These are phyloP conservation scores for Mollisia scopiformis DNA, from an alignment of 2,329 filamentous ascomycete genomes.

Conservation along the genomic window DNA sequence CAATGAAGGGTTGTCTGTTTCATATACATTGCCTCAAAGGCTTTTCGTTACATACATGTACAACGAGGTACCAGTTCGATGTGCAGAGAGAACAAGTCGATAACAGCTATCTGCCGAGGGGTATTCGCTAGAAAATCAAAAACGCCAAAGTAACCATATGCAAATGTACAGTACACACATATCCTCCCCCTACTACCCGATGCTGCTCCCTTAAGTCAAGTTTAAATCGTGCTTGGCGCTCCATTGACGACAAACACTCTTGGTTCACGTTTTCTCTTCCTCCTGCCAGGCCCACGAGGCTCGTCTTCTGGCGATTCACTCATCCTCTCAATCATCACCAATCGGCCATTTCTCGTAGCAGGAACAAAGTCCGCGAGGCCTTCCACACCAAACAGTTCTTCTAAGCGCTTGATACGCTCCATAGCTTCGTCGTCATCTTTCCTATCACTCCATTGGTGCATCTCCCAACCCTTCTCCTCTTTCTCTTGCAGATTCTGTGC, in stretches of 20 bases:
- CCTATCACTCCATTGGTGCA: slow-evolving; percentile 24
- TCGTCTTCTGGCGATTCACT: slow-evolving; percentile 13
- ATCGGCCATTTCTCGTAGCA: slow-evolving; percentile 7
- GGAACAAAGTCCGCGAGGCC: slow-evolving; percentile 14
- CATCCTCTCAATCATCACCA: slow-evolving; percentile 24
- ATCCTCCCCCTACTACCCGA: too few relatives aligned
- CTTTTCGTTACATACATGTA: background rate
- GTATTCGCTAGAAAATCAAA: background rate
- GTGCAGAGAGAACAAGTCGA: background rate
- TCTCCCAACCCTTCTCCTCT: slow-evolving; percentile 24
- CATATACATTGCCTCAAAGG: background rate
- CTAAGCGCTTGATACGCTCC: slow-evolving; percentile 6
- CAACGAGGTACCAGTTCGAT: background rate
- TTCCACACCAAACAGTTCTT: slow-evolving; percentile 22
- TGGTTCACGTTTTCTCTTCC: slow-evolving; percentile 13
- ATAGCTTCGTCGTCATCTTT: slow-evolving; percentile 9
- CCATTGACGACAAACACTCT: slow-evolving; percentile 8
- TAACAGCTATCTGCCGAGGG: background rate
- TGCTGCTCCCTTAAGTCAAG: too few relatives aligned
- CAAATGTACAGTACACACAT: background rate
- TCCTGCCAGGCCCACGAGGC: slow-evolving; percentile 15
- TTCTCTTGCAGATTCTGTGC: slow-evolving; percentile 23
- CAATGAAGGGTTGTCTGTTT: too few relatives aligned
- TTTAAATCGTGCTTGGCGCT: too few relatives aligned
- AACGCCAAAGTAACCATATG: background rate